Percentiles rank a stretch among this genome's conserved stretches.
Evolutionary conservation across 148 eudicot genomes (phyloP).

Genomic region (Talinum fruticosum): DNA sequence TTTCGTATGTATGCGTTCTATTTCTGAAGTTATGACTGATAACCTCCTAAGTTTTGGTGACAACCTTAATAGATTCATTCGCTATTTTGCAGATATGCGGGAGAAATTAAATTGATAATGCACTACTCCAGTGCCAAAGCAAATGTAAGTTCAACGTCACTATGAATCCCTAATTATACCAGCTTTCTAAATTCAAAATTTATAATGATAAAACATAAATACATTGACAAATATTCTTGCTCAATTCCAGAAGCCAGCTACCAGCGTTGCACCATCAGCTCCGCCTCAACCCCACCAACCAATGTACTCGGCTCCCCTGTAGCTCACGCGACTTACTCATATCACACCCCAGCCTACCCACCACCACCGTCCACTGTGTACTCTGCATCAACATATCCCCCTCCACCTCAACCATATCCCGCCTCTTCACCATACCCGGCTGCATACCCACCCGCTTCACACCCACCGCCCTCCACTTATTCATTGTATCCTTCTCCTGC

Average conservation of each 20-base stretch:
- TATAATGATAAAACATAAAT: background rate
- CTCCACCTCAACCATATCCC: constrained; percentile 29
- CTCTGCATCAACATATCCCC: constrained; percentile 21
- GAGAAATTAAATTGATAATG: constrained; percentile 87
- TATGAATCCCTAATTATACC: background rate
- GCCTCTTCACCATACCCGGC: constrained; percentile 37
- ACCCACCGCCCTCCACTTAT: constrained; percentile 32
- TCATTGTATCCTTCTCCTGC: constrained; percentile 32
- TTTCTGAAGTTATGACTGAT: background rate
- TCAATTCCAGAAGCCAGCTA: constrained; percentile 50
- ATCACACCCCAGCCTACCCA: constrained; percentile 24
- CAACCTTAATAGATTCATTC: constrained; percentile 4
- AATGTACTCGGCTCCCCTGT: constrained; percentile 48
- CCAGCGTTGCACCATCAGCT: constrained; percentile 54
- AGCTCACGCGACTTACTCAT: constrained; percentile 1
- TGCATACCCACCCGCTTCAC: constrained; percentile 36
- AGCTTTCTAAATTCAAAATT: background rate
- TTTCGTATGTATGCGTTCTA: background rate
- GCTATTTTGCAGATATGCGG: constrained; percentile 60
- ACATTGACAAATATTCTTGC: background rate
- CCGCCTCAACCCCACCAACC: constrained; percentile 44
- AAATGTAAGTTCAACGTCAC: constrained; percentile 28
- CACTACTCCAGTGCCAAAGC: constrained; percentile 63
- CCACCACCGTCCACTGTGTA: constrained; percentile 29
- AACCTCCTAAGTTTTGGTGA: background rate